These are phyloP conservation scores for Hypoxylon crocopeplum DNA, from an alignment of 495 filamentous ascomycete genomes.

Conservation along the genomic window DNA sequence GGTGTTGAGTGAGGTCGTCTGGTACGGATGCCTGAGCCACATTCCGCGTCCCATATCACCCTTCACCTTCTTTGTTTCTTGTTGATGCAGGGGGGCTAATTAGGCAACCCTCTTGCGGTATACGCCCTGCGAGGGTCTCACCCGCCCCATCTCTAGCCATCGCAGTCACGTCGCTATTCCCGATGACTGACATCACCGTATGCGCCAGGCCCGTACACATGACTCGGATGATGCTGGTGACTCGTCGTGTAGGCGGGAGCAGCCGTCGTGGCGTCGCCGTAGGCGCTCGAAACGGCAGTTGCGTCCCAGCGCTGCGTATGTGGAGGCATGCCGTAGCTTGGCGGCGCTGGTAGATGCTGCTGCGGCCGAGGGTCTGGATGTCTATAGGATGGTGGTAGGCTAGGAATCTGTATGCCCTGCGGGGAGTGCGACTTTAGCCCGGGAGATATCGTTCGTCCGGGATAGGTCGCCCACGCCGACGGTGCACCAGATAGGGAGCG, in stretches of 20 bases:
- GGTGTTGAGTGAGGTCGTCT: constrained; percentile 2
- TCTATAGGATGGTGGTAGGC: constrained; percentile 35
- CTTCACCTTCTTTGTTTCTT: constrained; percentile 1
- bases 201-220: constrained; percentile 49
- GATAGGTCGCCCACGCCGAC: constrained; percentile 48
- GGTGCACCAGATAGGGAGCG: constrained; percentile 47
- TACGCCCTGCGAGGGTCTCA: background rate
- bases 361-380: constrained; percentile 32
- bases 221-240: constrained; percentile 43
- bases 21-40: constrained; percentile 24
- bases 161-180: constrained; percentile 37
- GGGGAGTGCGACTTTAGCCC: constrained; percentile 47
- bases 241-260: constrained; percentile 43
- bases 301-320: constrained; percentile 39
- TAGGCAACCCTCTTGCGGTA: constrained; percentile 9
- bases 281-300: constrained; percentile 38
- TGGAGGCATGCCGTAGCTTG: constrained; percentile 35
- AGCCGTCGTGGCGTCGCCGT: constrained; percentile 50
- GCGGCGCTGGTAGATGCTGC: constrained; percentile 33
- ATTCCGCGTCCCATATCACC: constrained; percentile 15
- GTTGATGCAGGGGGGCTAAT: constrained; percentile 17
- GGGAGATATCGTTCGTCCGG: constrained; percentile 48
- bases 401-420: constrained; percentile 44
- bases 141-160: background rate
- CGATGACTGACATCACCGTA: constrained; percentile 52